phyloP scores from a whole-genome alignment of 805 yeast genomes.

The Cyberlindnera maclurae region DNA sequence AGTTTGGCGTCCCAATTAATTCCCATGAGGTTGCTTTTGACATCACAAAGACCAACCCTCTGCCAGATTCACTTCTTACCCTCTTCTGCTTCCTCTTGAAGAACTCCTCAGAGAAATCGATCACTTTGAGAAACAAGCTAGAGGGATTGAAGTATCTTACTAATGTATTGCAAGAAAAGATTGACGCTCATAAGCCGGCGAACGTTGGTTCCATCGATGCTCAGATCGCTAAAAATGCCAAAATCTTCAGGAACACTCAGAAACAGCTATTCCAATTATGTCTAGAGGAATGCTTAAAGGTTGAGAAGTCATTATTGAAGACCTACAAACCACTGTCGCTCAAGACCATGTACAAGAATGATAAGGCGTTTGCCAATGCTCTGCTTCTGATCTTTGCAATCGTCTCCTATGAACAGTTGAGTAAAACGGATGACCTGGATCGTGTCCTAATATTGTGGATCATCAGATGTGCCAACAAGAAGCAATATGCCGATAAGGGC shows the following conservation, averaged over 20 bases:
- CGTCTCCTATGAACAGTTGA: conserved; percentile 43
- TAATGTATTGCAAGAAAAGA: conserved; percentile 45
- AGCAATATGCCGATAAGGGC: conserved; percentile 22
- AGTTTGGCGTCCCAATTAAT: conserved; percentile 34
- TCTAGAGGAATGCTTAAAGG: conserved; percentile 36
- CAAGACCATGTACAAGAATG: conserved; percentile 50
- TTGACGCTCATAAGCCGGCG: conserved; percentile 29
- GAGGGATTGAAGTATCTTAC: conserved; percentile 54
- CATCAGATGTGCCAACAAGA: conserved; percentile 47
- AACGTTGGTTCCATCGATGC: conserved; percentile 18
- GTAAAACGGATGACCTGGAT: conserved; percentile 40
- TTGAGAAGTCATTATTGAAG: conserved; percentile 41
- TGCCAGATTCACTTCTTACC: conserved; percentile 41
- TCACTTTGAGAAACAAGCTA: conserved; percentile 47
- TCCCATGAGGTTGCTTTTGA: conserved; percentile 34
- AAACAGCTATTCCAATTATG: conserved; percentile 37
- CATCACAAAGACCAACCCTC: conserved; percentile 25
- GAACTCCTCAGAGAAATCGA: conserved; percentile 37
- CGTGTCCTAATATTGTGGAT: conserved; percentile 59
- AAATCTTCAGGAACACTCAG: conserved; percentile 43
- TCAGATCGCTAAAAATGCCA: conserved; percentile 28
- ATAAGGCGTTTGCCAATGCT: conserved; percentile 45
- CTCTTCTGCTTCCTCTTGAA: conserved; percentile 51
- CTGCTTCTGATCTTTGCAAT: conserved; percentile 52
- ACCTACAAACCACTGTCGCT: conserved; percentile 43